These are phyloP conservation scores for Suillus subalutaceus DNA, from an alignment of 768 basidiomycete species.

Conservation along the genomic window DNA sequence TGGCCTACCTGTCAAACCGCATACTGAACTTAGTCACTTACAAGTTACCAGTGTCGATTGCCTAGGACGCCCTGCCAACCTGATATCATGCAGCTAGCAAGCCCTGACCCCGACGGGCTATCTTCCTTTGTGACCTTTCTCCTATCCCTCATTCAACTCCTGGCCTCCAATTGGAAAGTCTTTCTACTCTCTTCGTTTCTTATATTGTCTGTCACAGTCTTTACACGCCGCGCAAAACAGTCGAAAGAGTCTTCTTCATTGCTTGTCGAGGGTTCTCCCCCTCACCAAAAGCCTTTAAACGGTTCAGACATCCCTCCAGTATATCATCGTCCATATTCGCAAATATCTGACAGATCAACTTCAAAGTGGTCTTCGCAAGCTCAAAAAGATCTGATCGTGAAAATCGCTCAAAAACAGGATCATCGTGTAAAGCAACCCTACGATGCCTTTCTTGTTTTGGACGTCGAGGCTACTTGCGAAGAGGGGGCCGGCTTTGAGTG, in stretches of 20 bases:
- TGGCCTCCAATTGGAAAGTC: not conserved
- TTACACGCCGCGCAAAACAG: not conserved
- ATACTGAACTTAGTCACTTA: not conserved
- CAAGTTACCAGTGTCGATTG: not conserved
- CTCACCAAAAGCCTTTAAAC: not conserved
- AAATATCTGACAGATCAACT: slow-evolving; percentile 12
- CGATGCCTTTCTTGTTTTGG: slow-evolving; percentile 85
- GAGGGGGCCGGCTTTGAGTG: slow-evolving; percentile 70
- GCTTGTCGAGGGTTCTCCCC: not conserved
- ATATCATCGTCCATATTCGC: slow-evolving; percentile 15
- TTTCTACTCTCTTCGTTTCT: slow-evolving; percentile 15
- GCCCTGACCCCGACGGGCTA: not conserved
- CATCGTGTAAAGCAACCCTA: slow-evolving; percentile 47
- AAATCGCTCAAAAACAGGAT: slow-evolving; percentile 17
- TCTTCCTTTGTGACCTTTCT: not conserved
- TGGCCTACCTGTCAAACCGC: not conserved
- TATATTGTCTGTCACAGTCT: slow-evolving; percentile 7
- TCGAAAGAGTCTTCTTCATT: not conserved
- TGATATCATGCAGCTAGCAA: not conserved
- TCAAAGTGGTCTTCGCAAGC: slow-evolving; percentile 8
- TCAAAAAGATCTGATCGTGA: slow-evolving; percentile 8
- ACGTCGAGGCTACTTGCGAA: slow-evolving; percentile 86
- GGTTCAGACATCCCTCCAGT: slow-evolving; percentile 23
- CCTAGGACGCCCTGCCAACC: not conserved
- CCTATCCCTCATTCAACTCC: not conserved